Base-by-base conservation (phyloP, 371 early-diverging fungal genomes). In the Mucor plumbeus region DNA sequence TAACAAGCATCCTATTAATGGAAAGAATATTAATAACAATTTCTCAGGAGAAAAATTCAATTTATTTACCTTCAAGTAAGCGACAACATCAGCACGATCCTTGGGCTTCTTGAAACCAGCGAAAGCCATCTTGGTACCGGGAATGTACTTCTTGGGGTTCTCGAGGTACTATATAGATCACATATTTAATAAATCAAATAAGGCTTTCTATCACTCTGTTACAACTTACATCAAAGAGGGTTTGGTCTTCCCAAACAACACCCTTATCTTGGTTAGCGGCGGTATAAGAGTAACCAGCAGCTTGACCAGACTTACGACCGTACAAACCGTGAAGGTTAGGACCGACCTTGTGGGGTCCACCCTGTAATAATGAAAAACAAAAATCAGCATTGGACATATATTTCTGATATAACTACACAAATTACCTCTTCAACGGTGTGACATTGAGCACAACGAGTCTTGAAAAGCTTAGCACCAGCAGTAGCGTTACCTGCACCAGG, bases 111-210 rank as follows among this genome's bases (percentile, higher is more conserved):
- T 98, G 90, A 98, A 95, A 55, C 98, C 98, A 75, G 96, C 95
- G 77, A 97, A 97, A 67, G 96, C 95, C 97, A 98, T 97, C 94
- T 96, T 96, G 82, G 99, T 94, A 75, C 95, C 96, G 56, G 94
- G 94, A 74, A 97, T 96, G 82, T 92, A 91, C 91, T 95, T 95
- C 90, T 97, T 99, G 80, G 98, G 98, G 92, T 98, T 97, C 88
- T 95, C 95, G 59, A 94, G 88, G 85, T 94, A 94, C 53, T 71
- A 47, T 38, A 26, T 48, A 17, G 14, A 33, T 35, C 13, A 13
- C 9, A 56, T 11, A 47, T 47, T 41, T 47, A 14, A n/a, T 48
- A n/a, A n/a, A 10, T 58, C 36, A 44, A 47, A 26, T 26, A 26
- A 38, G n/a, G n/a, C 6, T 9, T 21, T 17, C 6, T 15, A 54